These are phyloP conservation scores for Hansenula lynferdii DNA, from an alignment of 1,139 yeast genomes.

Conservation along the genomic window DNA sequence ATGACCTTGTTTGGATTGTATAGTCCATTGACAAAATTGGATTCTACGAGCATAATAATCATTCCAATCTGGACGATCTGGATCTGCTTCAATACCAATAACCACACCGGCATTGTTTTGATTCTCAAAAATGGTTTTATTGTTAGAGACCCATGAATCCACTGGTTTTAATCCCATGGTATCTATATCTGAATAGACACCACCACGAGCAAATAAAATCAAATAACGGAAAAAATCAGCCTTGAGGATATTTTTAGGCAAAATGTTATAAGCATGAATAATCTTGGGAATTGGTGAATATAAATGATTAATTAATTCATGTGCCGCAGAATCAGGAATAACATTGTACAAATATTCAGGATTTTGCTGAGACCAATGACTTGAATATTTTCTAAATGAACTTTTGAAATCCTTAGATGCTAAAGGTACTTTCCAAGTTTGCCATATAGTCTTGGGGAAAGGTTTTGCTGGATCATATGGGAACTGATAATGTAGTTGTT, in stretches of 20 bases:
- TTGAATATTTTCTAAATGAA: conserved; percentile 36
- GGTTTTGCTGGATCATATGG: conserved; percentile 15
- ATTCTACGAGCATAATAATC: conserved; percentile 68
- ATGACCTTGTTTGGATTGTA: conserved; percentile 82
- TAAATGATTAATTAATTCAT: conserved; percentile 54
- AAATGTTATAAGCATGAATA: conserved; percentile 62
- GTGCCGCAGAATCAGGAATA: conserved; percentile 67
- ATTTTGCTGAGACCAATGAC: conserved; percentile 58
- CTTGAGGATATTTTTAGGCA: conserved; percentile 78
- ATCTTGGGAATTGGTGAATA: conserved; percentile 74
- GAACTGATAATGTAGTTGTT: conserved; percentile 19
- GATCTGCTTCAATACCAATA: conserved; percentile 90
- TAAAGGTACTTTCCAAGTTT: conserved; percentile 82
- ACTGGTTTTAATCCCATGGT: conserved; percentile 60
- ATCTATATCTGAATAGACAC: conserved; percentile 88
- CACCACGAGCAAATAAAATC: conserved; percentile 84
- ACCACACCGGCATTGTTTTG: conserved; percentile 56
- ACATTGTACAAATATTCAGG: conserved; percentile 67
- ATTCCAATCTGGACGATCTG: conserved; percentile 76
- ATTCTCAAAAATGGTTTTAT: conserved; percentile 27
- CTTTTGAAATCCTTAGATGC: conserved; percentile 50
- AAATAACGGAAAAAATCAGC: conserved; percentile 92
- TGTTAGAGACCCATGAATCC: conserved; percentile 55
- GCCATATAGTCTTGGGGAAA: conserved; percentile 79
- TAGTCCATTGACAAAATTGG: conserved; percentile 81